These are phyloP conservation scores for Ajuga reptans DNA, from an alignment of 305 asterid species.

Conservation along the genomic window DNA sequence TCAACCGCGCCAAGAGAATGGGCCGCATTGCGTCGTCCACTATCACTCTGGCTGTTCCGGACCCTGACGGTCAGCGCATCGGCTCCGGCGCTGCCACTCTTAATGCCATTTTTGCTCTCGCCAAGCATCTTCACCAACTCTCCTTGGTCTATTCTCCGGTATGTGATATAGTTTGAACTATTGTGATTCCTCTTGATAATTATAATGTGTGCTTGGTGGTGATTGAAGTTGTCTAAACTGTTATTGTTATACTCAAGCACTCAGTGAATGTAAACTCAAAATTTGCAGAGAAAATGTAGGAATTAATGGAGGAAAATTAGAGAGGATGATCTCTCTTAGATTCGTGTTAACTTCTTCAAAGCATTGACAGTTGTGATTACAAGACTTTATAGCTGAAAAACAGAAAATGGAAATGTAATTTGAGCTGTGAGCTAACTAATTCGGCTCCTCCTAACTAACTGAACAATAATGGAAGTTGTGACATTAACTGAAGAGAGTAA, in stretches of 20 bases:
- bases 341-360: too few relatives aligned
- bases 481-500: too few relatives aligned
- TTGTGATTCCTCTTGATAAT: background rate
- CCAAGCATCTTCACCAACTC: conserved; percentile 39
- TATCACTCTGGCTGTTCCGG: conserved; percentile 78
- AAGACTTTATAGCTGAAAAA: too few relatives aligned
- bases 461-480: too few relatives aligned
- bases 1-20: conserved; percentile 68
- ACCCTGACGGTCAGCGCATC: conserved; percentile 85
- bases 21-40: conserved; percentile 81
- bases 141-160: conserved; percentile 22
- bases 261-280: too few relatives aligned
- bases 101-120: conserved; percentile 65
- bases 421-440: too few relatives aligned
- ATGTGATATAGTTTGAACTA: conserved; percentile 19
- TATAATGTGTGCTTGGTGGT: background rate
- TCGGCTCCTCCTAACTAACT: too few relatives aligned
- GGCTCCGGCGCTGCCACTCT: conserved; percentile 99
- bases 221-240: background rate
- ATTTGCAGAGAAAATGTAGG: too few relatives aligned
- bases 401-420: too few relatives aligned
- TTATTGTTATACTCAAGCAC: background rate
- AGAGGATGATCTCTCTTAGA: too few relatives aligned
- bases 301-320: too few relatives aligned
- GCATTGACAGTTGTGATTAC: too few relatives aligned